These are phyloP conservation scores for Moesziomyces sp. DNA, from an alignment of 1,284 basidiomycete genomes.

Conservation along the genomic window DNA sequence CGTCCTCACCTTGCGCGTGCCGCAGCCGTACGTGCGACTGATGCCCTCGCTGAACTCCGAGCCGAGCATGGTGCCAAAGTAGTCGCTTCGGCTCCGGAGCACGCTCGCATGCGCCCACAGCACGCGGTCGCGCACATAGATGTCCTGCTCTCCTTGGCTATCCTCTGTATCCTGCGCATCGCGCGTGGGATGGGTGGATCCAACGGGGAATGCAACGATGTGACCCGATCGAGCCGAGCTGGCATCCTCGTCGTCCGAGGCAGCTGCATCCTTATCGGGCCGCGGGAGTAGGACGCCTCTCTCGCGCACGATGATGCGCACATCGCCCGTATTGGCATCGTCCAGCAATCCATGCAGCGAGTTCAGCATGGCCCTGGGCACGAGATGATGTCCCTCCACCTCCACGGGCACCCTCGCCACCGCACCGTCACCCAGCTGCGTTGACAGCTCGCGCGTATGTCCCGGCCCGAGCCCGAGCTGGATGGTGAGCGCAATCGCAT, in stretches of 20 bases:
- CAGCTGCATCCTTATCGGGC: background rate
- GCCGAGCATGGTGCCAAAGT: slow-evolving; percentile 81
- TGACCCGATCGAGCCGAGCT: background rate
- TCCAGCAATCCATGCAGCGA: slow-evolving; percentile 58
- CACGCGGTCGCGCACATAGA: slow-evolving; percentile 68
- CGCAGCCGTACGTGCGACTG: slow-evolving; percentile 20
- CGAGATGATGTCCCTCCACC: slow-evolving; percentile 42
- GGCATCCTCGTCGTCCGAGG: slow-evolving; percentile 9
- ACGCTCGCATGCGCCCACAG: slow-evolving; percentile 79
- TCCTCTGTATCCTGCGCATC: slow-evolving; percentile 5
- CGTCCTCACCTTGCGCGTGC: slow-evolving; percentile 67
- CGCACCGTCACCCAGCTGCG: slow-evolving; percentile 10
- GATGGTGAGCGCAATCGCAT: slow-evolving; percentile 56
- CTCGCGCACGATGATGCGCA: slow-evolving; percentile 62
- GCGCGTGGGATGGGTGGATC: slow-evolving; percentile 17
- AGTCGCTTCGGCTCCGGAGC: slow-evolving; percentile 74
- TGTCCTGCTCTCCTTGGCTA: slow-evolving; percentile 21
- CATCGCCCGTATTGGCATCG: slow-evolving; percentile 60
- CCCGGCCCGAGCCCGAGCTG: slow-evolving; percentile 58
- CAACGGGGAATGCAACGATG: slow-evolving; percentile 36
- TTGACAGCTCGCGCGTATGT: slow-evolving; percentile 7
- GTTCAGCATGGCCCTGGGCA: slow-evolving; percentile 49
- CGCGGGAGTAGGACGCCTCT: slow-evolving; percentile 45
- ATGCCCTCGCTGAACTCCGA: slow-evolving; percentile 72
- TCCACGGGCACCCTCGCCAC: slow-evolving; percentile 44